Evolutionary conservation across 768 basidiomycete genomes (phyloP), one percentile per base, ranked within the genome.

Genomic region (Suillus fuscotomentosus): DNA sequence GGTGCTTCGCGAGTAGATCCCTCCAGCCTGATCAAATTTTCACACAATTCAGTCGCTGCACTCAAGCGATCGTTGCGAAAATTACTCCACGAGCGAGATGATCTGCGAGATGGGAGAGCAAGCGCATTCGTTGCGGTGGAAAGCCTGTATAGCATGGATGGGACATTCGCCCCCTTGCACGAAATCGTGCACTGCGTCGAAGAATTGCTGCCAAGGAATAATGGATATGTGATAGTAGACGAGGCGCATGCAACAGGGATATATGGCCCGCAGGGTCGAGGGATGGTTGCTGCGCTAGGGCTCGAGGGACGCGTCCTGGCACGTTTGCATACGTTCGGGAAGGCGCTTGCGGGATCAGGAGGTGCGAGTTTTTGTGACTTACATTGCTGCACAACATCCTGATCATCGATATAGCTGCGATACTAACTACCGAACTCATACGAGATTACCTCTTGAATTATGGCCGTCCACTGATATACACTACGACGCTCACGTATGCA

Each of bases 101-200:
- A 71, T 43, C 69, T 87, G 17, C 69, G 67, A 62, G 65, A 68
- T 0, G 86, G 85, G 0, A 73, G 77, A 34, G 66, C 67, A 42
- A 88, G 80, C 68, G 76, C 92, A 3, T 97, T 96, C 71, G 75
- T 99, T 14, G 88, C 93, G 0, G 88, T 97, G 8, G 97, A 99
- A 81, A 89, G 87, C 43, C 75, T 98, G 53, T 98, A 98, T 69
- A 92, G 90, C 63, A 99, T 99, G 97, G 97, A 99, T 68, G 97
- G 97, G 15, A 97, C 95, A 34, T 83, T 97, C 65, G 83, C 90
- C 0, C 95, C 94, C 0, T 79, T 99, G 36, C 61, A 61, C 17
- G 84, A 85, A 50, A 88, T 97, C 55, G 84, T 89, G 42, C 82
- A 84, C 34, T 70, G 83, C 3, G 70, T 94, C 51, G 86, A 94